Conservation (phyloP, 352 stramenopile genomes). For the Sclerospora graminicola region DNA sequence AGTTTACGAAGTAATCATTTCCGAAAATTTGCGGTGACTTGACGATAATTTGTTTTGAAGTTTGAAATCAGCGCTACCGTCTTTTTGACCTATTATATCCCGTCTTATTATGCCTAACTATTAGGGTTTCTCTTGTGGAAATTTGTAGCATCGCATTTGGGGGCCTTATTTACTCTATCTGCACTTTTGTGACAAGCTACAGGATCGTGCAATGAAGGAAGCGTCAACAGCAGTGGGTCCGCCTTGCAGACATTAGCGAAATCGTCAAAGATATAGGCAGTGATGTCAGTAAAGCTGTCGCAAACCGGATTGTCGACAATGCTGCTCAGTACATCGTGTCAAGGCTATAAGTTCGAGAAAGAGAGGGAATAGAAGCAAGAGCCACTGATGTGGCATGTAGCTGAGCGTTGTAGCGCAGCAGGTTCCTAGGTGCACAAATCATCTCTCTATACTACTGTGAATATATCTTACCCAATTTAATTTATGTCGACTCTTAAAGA, state of each 20-base stretch:
- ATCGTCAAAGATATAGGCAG: constrained; percentile 61
- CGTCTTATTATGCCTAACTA: constrained; percentile 98
- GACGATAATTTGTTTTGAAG: too few species aligned
- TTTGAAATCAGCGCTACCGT: too few species aligned
- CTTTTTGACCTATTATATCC: constrained; percentile 95
- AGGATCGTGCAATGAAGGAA: constrained; percentile 81
- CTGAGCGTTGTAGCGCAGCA: not conserved
- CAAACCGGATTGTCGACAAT: constrained; percentile 65
- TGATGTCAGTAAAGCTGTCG: constrained; percentile 68
- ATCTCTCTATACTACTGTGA: too few species aligned
- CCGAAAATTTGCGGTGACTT: too few species aligned
- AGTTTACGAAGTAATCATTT: too few species aligned
- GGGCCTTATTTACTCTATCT: constrained; percentile 94
- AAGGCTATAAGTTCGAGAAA: too few species aligned
- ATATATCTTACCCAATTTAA: too few species aligned
- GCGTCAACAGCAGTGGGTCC: constrained; percentile 54
- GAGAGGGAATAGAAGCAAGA: not conserved
- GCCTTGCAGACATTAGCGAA: constrained; percentile 71
- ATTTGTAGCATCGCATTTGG: constrained; percentile 92
- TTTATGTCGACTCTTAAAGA: too few species aligned
- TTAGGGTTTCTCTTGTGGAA: constrained; percentile 95
- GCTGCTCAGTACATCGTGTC: constrained; percentile 17
- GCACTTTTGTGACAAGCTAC: constrained; percentile 85
- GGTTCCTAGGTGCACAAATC: not conserved
- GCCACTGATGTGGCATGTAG: constrained; percentile 2